These are phyloP conservation scores for Claviceps paspali DNA, from an alignment of 2,329 filamentous ascomycete species.

Conservation along the genomic window DNA sequence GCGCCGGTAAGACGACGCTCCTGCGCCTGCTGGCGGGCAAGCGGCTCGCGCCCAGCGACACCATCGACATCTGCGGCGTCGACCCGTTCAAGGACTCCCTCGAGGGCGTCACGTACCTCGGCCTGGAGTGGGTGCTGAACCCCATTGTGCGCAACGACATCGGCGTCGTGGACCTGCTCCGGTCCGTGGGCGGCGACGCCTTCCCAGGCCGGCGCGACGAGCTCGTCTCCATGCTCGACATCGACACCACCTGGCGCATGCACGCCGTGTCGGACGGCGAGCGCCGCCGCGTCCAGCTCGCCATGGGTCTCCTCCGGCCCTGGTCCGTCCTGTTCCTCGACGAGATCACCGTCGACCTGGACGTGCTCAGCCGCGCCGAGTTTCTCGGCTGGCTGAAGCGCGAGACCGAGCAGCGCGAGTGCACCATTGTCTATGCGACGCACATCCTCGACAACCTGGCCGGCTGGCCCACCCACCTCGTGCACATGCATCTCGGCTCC, in stretches of 20 bases:
- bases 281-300: slow-evolving; percentile 77
- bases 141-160: slow-evolving; percentile 93
- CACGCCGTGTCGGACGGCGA: slow-evolving; percentile 92
- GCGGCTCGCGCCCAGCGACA: slow-evolving; percentile 64
- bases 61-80: slow-evolving; percentile 63
- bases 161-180: slow-evolving; percentile 70
- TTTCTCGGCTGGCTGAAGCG: slow-evolving; percentile 75
- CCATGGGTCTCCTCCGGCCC: slow-evolving; percentile 84
- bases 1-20: slow-evolving; percentile 92
- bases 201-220: slow-evolving; percentile 75
- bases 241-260: slow-evolving; percentile 88
- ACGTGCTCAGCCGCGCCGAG: slow-evolving; percentile 68
- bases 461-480: slow-evolving; percentile 86
- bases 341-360: slow-evolving; percentile 93
- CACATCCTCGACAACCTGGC: slow-evolving; percentile 94
- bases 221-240: slow-evolving; percentile 74
- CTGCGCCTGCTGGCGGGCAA: slow-evolving; percentile 90
- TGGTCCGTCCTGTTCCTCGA: slow-evolving; percentile 87
- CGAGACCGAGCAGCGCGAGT: slow-evolving; percentile 69
- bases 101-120: slow-evolving; percentile 92
- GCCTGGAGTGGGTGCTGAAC: slow-evolving; percentile 95
- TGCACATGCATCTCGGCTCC: slow-evolving; percentile 83
- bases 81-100: slow-evolving; percentile 86
- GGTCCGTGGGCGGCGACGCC: slow-evolving; percentile 71
- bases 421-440: slow-evolving; percentile 93